Base-by-base conservation (phyloP, 495 filamentous ascomycete genomes). In the Hypoxylon fuscum region DNA sequence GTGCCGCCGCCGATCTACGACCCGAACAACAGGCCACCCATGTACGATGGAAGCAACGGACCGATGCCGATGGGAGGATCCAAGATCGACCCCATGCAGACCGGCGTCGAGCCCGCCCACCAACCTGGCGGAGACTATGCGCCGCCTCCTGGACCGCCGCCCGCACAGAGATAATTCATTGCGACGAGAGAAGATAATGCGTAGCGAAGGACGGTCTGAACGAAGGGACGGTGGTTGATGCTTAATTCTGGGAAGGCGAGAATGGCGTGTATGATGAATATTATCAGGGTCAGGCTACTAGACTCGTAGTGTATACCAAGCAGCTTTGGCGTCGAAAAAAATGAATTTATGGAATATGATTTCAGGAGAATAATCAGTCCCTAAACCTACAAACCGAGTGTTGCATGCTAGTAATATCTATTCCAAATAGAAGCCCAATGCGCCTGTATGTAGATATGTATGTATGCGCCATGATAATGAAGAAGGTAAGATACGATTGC, bases 51-150 rank as follows among this genome's bases (percentile, higher is more conserved):
- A 32, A 79, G 78, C 3, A 6, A 2, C 7, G 35, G 35, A 4
- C 79, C 81, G 9, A 76, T 79, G 8, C 84, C 86, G 1, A 72
- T 73, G 3, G 79, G 79, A 56, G 78, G 76, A 3, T 76, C 81
- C 10, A 90, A 90, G 74, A 72, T 82, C 14, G 77, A 87, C 57
- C 82, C 85, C 10, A 69, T 74, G 9, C 86, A 89, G 68, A 74
- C 66, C 40, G 44, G 68, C 42, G 42, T 66, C n/a, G 60, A 68
- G 32, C 63, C 71, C 11, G 64, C 65, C 3, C 71, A 65, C 42
- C 47, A 64, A 35, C 69, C 64, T 7, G 42, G 14, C 5, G 52
- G 52, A 17, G 78, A 79, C n/a, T 76, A 73, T 55, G 70, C 68
- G 20, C 75, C 80, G 1, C 78, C 81, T 9, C 48, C 76, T 11